These are phyloP conservation scores for Eutrema heterophyllum DNA, from an alignment of 345 rosid genomes.

Conservation along the genomic window DNA sequence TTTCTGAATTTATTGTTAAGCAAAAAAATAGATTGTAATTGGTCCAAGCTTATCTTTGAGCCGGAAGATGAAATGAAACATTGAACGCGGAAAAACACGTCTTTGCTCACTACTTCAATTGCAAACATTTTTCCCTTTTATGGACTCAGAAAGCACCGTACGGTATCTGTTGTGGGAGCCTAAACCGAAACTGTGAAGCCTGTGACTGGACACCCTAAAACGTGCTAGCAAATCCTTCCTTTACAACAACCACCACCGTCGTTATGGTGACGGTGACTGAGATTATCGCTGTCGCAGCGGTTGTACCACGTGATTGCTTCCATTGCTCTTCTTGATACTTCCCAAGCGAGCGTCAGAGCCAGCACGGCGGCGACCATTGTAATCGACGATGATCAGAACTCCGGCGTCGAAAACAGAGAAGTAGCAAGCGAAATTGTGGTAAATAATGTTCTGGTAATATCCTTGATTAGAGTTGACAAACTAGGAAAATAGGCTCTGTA, in stretches of 20 bases:
- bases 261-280: not conserved
- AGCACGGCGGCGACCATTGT: conserved; percentile 47
- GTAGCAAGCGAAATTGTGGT: too few relatives aligned
- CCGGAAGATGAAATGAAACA: not conserved
- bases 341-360: conserved; percentile 68
- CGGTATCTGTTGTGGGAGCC: conserved; percentile 46
- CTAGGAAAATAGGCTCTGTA: too few relatives aligned
- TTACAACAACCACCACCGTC: conserved; percentile 30
- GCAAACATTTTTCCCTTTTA: not conserved
- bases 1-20: not conserved
- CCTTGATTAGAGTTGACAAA: too few relatives aligned
- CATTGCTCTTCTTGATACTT: conserved; percentile 58
- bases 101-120: not conserved
- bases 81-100: too few relatives aligned
- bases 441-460: too few relatives aligned
- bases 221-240: conserved; percentile 89
- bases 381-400: conserved; percentile 48
- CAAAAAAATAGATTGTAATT: not conserved
- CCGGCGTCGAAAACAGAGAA: conserved; percentile 18
- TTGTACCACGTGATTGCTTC: not conserved
- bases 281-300: not conserved
- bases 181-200: conserved; percentile 70
- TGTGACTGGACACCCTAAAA: conserved; percentile 70
- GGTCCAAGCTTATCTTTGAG: not conserved
- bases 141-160: not conserved